Evolutionary conservation across 495 filamentous ascomycete species (phyloP), one percentile per base, ranked within the genome.

Genomic region (Aspergillus sclerotioniger): DNA sequence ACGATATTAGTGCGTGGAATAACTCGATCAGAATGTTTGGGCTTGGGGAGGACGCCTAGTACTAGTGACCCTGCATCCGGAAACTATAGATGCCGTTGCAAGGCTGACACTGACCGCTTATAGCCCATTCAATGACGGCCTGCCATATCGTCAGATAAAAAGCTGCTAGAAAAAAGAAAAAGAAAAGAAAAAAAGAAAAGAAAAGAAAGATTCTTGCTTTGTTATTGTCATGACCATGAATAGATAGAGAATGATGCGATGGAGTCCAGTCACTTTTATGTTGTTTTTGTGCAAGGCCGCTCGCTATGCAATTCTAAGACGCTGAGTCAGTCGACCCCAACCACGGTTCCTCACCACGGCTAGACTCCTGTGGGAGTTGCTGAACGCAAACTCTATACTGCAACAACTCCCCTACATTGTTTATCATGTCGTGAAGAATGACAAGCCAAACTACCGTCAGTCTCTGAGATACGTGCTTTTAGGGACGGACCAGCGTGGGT

Each of bases 1-100:
- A 4, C 43, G 2, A 2, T 15, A 13, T 3, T 43, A 83, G 80
- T 29, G 86, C 91, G 15, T 96, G 91, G 91, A 81, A 73, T 50
- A 96, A 96, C 67, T 92, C 89, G 8, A 78, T 87, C 19, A 79
- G 76, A 57, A 90, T 96, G 70, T 96, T 96, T 78, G 85, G 86
- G 2, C 65, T 96, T 25, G 89, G 84, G 28, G 47, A 31, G 4
- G 47, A 50, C 17, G n/a, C 47, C 5, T 16, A 13, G 32, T 50
- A 10, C 5, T 16, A 13, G 32, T 50, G 19, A 32, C n/a, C 4
- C 37, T 41, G 37, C 37, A 15, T 41, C 10, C 37, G 12, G 37
- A 41, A 41, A 41, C 1, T 41, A 13, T 41, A 41, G 37, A 6
- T n/a, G 37, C 37, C n/a, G 37, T 6, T n/a, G 37, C 12, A 41